phyloP scores from a whole-genome alignment of 1,284 basidiomycete genomes.

The Grifola frondosa region DNA sequence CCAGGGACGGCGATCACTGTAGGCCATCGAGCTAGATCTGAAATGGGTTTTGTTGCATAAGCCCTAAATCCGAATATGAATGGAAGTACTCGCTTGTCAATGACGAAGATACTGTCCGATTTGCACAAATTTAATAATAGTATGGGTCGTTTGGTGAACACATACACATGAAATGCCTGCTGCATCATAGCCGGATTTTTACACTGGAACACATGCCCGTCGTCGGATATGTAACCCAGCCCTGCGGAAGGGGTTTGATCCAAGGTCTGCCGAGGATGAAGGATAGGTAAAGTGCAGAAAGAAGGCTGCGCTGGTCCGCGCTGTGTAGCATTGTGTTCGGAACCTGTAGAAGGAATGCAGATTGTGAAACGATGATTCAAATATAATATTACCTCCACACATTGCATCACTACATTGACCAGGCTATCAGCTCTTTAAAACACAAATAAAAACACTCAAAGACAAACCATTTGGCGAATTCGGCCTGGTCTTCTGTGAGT shows the following conservation, averaged over 20 bases:
- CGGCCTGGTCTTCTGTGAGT: constrained; percentile 53
- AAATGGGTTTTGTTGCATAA: not conserved
- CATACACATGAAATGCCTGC: constrained; percentile 61
- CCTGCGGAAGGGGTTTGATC: constrained; percentile 28
- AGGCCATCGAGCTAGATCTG: constrained; percentile 55
- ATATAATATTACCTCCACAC: constrained; percentile 42
- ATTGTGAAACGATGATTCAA: not conserved
- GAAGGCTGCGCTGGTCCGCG: constrained; percentile 46
- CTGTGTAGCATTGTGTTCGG: constrained; percentile 46
- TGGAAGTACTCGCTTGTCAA: constrained; percentile 42
- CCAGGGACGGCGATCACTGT: constrained; percentile 40
- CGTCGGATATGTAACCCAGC: constrained; percentile 52
- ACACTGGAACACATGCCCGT: constrained; percentile 56
- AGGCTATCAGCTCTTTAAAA: no score
- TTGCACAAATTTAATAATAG: not conserved
- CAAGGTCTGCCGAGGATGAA: constrained; percentile 44
- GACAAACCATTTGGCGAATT: constrained; percentile 57
- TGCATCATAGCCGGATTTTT: constrained; percentile 54
- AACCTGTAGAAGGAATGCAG: constrained; percentile 33
- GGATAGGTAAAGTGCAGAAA: constrained; percentile 53
- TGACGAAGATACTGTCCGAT: constrained; percentile 47
- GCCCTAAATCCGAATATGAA: not conserved
- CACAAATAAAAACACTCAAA: not conserved
- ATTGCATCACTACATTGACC: constrained; percentile 46
- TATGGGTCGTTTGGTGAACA: constrained; percentile 12